Evolutionary conservation across 192 early-diverging fungal genomes (phyloP), one percentile per base, ranked within the genome.

Genomic region (Pilaira anomala): DNA sequence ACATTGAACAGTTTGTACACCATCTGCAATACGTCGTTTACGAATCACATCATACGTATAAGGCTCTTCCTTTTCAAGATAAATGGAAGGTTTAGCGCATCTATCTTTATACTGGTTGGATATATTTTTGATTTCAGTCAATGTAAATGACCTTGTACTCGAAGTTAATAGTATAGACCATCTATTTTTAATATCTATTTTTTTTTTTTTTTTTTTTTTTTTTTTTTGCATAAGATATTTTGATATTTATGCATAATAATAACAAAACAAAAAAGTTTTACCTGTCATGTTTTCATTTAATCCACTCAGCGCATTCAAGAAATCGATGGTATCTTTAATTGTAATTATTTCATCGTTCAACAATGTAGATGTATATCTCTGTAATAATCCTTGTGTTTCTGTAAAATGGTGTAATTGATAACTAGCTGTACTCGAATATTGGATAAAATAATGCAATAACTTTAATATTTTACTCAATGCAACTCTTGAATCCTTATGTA

Each of bases 361-460:
- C 42, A 64, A 16, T n/a, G 30, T 63, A 18, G 55, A 45, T 0
- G 53, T 51, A 26, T 67, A 50, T 0, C 48, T 42, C 22, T 67
- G 48, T 25, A 67, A 40, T 7, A 67, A 25, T 30, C 46, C 24
- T 49, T 60, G 60, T 36, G 60, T 60, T 52, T 65, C 69, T 3
- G 41, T n/a, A 29, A 57, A 2, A 25, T 55, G 55, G n/a, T 3
- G 8, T 19, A 63, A 29, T 12, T 63, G 54, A 26, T 60, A 62
- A n/a, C 26, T 57, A 6, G 57, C 25, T 22, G 33, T 19, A 24
- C 13, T 49, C 5, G 55, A 33, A 51, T 48, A 67, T 28, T 41
- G 46, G 19, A 48, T 66, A 26, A 67, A 73, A 19, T 67, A 64
- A 1, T 73, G 54, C 3, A 67, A 58, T 18, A 73, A 25, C 46